phyloP scores from a whole-genome alignment of 306 rosid species.

The Quillaja saponaria region DNA sequence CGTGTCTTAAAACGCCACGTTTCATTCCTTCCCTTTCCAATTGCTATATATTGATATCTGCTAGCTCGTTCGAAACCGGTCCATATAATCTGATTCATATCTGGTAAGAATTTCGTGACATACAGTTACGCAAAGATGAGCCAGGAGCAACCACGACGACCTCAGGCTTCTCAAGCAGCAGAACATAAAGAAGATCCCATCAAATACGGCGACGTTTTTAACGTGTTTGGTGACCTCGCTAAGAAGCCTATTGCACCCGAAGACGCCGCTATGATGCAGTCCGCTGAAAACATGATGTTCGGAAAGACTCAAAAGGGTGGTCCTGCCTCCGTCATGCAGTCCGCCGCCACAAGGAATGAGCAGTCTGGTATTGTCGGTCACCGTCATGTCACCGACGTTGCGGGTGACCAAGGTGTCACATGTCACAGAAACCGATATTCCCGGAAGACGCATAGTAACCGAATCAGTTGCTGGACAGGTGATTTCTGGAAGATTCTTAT shows the following conservation, averaged over 20 bases:
- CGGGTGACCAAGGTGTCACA: slow-evolving; percentile 55
- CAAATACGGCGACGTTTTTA: slow-evolving; percentile 67
- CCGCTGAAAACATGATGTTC: slow-evolving; percentile 53
- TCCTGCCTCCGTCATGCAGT: slow-evolving; percentile 59
- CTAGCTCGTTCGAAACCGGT: too few relatives aligned
- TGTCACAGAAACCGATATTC: slow-evolving; percentile 47
- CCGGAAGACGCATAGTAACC: slow-evolving; percentile 36
- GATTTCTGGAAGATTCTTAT: too few relatives aligned
- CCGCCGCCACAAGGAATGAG: slow-evolving; percentile 64
- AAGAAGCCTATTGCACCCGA: slow-evolving; percentile 56
- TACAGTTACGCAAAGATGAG: slow-evolving; percentile 41
- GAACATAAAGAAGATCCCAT: slow-evolving; percentile 35
- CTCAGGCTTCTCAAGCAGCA: slow-evolving; percentile 1
- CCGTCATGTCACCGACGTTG: slow-evolving; percentile 41
- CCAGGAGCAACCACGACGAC: slow-evolving; percentile 51
- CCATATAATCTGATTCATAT: too few relatives aligned
- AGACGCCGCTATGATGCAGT: slow-evolving; percentile 86
- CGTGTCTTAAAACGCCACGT: background rate
- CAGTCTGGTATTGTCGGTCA: slow-evolving; percentile 51
- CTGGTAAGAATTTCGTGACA: too few relatives aligned
- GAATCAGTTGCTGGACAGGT: slow-evolving; percentile 55
- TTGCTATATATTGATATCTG: background rate
- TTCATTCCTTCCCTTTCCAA: background rate
- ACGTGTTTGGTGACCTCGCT: slow-evolving; percentile 59
- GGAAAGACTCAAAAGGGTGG: slow-evolving; percentile 64